phyloP scores from a whole-genome alignment of 2,329 filamentous ascomycete genomes.

The Cercospora nicotianae region DNA sequence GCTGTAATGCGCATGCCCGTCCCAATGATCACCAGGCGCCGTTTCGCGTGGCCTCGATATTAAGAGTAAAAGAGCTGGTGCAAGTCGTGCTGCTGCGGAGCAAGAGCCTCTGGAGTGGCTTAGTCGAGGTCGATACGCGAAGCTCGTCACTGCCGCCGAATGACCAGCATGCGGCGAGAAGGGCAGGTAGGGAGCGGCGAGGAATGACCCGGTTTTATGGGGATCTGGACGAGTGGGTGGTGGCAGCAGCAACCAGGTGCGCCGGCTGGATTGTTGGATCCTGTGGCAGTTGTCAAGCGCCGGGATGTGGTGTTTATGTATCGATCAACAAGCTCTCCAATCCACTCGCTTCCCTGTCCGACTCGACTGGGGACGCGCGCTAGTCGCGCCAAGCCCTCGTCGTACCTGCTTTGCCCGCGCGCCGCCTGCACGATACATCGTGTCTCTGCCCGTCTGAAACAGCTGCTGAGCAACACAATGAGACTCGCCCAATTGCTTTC shows the following conservation, averaged over 20 bases:
- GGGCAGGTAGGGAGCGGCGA: not conserved
- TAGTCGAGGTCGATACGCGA: not conserved
- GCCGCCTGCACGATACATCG: not conserved
- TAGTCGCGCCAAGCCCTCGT: not conserved
- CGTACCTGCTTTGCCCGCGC: not conserved
- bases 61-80: not conserved
- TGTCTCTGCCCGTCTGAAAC: not conserved
- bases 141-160: slow-evolving; percentile 11
- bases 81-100: not conserved
- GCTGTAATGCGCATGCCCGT: not conserved
- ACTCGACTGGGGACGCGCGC: slow-evolving; percentile 1
- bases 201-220: not conserved
- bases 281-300: slow-evolving; percentile 6
- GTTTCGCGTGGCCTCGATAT: not conserved
- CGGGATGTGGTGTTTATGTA: slow-evolving; percentile 10
- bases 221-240: not conserved
- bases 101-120: not conserved
- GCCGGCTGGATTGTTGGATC: not conserved
- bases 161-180: slow-evolving; percentile 9
- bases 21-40: not conserved
- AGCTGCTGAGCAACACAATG: slow-evolving; percentile 7
- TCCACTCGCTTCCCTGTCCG: not conserved
- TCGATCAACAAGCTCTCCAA: not conserved
- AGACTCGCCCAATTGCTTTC: not conserved
- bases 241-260: not conserved